phyloP scores from a whole-genome alignment of 2,329 filamentous ascomycete genomes.

The Diaporthe longicolla region DNA sequence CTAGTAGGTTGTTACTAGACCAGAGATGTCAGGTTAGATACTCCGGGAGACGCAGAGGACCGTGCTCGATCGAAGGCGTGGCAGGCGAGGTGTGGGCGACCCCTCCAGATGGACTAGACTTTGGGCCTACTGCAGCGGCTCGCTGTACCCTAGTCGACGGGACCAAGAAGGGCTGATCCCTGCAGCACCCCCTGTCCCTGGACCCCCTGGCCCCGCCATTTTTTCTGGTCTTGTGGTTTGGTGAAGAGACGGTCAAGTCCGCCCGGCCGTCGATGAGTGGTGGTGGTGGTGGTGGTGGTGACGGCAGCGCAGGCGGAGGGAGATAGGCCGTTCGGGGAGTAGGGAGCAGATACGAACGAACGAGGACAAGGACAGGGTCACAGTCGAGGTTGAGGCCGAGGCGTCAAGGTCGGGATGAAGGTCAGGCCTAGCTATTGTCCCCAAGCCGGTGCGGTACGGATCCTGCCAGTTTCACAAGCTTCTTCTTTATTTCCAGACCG shows the following conservation, averaged over 20 bases:
- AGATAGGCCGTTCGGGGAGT: not conserved
- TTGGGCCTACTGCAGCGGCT: not conserved
- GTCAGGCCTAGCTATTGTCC: not conserved
- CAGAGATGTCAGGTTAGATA: not conserved
- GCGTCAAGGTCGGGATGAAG: slow-evolving; percentile 2
- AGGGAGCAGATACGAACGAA: not conserved
- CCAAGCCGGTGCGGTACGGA: slow-evolving; percentile 27
- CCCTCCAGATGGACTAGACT: slow-evolving; percentile 6
- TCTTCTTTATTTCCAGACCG: slow-evolving; percentile 28
- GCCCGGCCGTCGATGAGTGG: not conserved
- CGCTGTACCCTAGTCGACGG: not conserved
- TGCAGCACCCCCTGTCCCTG: slow-evolving; percentile 12
- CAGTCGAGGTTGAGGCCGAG: not conserved
- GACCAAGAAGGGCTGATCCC: not conserved
- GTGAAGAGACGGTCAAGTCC: slow-evolving; percentile 35
- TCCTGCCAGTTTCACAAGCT: slow-evolving; percentile 31
- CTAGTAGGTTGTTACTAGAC: not conserved
- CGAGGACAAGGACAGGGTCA: slow-evolving; percentile 7
- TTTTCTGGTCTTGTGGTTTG: slow-evolving; percentile 33
- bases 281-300: not conserved
- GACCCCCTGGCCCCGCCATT: slow-evolving; percentile 13
- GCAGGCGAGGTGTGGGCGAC: not conserved
- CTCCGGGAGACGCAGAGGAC: not conserved
- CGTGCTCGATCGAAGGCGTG: slow-evolving; percentile 2
- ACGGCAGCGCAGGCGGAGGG: slow-evolving; percentile 2